A percentile compares a stretch with the other conserved stretches of the same genome.
Evolutionary conservation across 306 rosid genomes (phyloP).

Genomic region (Cicer judaicum): DNA sequence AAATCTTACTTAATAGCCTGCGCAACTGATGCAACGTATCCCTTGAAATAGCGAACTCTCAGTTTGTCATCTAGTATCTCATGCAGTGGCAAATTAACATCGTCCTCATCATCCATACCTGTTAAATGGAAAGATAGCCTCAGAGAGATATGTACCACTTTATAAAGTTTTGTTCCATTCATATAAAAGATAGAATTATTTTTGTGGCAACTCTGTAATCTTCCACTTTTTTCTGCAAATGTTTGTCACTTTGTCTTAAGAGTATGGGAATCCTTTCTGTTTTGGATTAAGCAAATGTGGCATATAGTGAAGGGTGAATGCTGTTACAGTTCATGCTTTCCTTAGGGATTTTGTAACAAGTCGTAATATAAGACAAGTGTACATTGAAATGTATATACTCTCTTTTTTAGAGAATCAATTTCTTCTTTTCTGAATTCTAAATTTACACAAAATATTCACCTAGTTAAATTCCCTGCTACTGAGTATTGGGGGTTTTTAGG

Average conservation of each 20-base stretch:
- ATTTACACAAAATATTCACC: too few species aligned
- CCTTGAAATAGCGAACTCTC: slow-evolving; percentile 71
- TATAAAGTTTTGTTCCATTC: background rate
- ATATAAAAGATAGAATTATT: background rate
- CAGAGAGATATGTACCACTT: slow-evolving; percentile 34
- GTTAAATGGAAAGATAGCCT: slow-evolving; percentile 39
- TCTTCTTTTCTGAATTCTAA: too few species aligned
- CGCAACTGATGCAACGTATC: slow-evolving; percentile 72
- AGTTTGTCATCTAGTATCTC: slow-evolving; percentile 85
- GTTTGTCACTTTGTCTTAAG: slow-evolving; percentile 11
- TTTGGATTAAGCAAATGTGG: too few species aligned
- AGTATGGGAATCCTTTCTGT: background rate
- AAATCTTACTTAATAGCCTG: slow-evolving; percentile 78
- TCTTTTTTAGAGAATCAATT: too few species aligned
- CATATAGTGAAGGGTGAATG: too few species aligned
- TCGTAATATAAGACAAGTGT: too few species aligned
- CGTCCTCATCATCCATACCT: slow-evolving; percentile 95
- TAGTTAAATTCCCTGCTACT: too few species aligned
- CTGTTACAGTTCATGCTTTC: too few species aligned
- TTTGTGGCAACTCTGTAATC: slow-evolving; percentile 3
- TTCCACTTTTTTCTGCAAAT: background rate
- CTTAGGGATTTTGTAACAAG: too few species aligned
- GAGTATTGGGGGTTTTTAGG: too few species aligned
- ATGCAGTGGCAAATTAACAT: slow-evolving; percentile 60
- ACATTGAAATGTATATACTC: too few species aligned